phyloP scores from a whole-genome alignment of 345 rosid species.

The Aquilaria yunnanensis region DNA sequence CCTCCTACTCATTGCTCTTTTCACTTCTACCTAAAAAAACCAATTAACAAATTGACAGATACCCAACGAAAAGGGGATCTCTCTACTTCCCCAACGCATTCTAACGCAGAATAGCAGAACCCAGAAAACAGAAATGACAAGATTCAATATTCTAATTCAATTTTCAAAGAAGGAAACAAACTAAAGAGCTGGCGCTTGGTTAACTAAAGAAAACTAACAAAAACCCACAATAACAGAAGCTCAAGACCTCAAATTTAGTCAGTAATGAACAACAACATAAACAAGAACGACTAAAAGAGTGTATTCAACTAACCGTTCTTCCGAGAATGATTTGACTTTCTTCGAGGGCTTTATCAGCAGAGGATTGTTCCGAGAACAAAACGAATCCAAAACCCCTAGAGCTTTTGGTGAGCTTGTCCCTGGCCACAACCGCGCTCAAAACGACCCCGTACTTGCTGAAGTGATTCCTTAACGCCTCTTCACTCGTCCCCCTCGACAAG shows the following conservation, averaged over 20 bases:
- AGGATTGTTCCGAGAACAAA: slow-evolving; percentile 41
- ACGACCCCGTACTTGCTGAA: slow-evolving; percentile 69
- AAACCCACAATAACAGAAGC: neutral
- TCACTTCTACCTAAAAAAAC: slow-evolving; percentile 46
- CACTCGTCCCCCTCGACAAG: slow-evolving; percentile 52
- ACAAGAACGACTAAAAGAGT: neutral
- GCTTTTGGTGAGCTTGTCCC: slow-evolving; percentile 31
- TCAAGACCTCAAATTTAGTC: neutral
- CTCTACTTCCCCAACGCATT: slow-evolving; percentile 4
- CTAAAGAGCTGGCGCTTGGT: neutral
- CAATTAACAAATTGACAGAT: neutral
- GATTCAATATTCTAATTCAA: neutral
- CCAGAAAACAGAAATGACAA: neutral
- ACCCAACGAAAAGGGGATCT: no score
- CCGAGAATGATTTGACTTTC: slow-evolving; percentile 62
- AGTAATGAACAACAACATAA: neutral
- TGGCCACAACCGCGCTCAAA: slow-evolving; percentile 40
- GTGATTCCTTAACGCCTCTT: slow-evolving; percentile 42
- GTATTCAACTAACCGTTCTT: slow-evolving; percentile 48
- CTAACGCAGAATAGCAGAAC: neutral
- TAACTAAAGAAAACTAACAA: slow-evolving; percentile 5
- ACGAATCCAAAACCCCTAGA: slow-evolving; percentile 79
- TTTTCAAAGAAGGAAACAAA: neutral
- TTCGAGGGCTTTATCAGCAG: slow-evolving; percentile 49
- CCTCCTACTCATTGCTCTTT: slow-evolving; percentile 39